Percentiles rank a stretch among this genome's conserved stretches.
These are phyloP conservation scores for Choanephora cucurbitarum DNA, from an alignment of 371 early-diverging fungal genomes.

Conservation along the genomic window DNA sequence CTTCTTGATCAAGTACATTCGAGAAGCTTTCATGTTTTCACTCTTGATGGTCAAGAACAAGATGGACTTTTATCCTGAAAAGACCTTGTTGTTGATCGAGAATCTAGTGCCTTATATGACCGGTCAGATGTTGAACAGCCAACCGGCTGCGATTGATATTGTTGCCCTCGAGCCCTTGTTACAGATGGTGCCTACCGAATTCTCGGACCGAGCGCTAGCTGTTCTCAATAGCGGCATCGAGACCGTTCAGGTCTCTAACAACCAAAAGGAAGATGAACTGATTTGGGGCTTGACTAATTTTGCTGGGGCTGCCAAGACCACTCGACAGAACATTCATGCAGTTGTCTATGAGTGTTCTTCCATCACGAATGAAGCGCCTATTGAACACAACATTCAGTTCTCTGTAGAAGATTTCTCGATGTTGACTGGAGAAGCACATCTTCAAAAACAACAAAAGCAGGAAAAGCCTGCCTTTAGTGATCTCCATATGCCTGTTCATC, in stretches of 20 bases:
- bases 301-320: slow-evolving; percentile 34
- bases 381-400: slow-evolving; percentile 50
- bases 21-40: slow-evolving; percentile 64
- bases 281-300: slow-evolving; percentile 40
- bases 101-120: slow-evolving; percentile 62
- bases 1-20: slow-evolving; percentile 66
- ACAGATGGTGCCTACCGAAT: slow-evolving; percentile 64
- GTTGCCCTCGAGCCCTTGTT: slow-evolving; percentile 55
- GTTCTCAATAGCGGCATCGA: slow-evolving; percentile 71
- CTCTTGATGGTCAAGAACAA: slow-evolving; percentile 68
- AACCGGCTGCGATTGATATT: slow-evolving; percentile 33
- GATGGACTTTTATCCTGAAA: slow-evolving; percentile 61
- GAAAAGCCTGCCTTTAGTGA: neutral
- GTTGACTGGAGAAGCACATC: too few relatives aligned
- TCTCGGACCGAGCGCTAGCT: slow-evolving; percentile 66
- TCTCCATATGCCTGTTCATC: slow-evolving; percentile 5
- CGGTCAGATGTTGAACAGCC: slow-evolving; percentile 25
- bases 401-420: slow-evolving; percentile 52
- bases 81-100: slow-evolving; percentile 66
- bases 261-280: slow-evolving; percentile 24
- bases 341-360: slow-evolving; percentile 55
- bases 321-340: slow-evolving; percentile 56
- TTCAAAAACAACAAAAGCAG: too few relatives aligned
- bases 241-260: slow-evolving; percentile 24
- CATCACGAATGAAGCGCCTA: slow-evolving; percentile 40